These are phyloP conservation scores for Pseudocercospora macadamiae DNA, from an alignment of 2,329 filamentous ascomycete genomes.

Conservation along the genomic window DNA sequence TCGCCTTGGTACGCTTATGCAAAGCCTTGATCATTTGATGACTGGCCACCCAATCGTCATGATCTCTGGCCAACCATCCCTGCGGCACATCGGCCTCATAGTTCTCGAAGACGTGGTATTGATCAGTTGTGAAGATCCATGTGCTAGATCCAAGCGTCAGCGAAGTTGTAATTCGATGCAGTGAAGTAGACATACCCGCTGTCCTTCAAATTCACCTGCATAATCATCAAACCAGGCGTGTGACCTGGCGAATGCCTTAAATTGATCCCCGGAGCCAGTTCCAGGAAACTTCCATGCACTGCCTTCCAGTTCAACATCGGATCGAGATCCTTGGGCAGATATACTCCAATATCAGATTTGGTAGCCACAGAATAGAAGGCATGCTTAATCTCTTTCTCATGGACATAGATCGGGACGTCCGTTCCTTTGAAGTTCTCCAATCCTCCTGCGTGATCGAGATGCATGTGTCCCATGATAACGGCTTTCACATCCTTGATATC, in stretches of 20 bases:
- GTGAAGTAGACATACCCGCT: not conserved
- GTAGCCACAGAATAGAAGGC: constrained; percentile 44
- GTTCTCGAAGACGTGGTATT: constrained; percentile 44
- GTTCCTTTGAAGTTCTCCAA: constrained; percentile 41
- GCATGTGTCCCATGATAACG: constrained; percentile 42
- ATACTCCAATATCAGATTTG: constrained; percentile 37
- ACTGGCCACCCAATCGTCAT: constrained; percentile 39
- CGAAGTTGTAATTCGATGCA: not conserved
- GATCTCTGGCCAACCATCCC: constrained; percentile 43
- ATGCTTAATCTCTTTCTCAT: constrained; percentile 43
- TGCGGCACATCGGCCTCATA: constrained; percentile 40
- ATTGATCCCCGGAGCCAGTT: constrained; percentile 40
- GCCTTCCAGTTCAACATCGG: constrained; percentile 44
- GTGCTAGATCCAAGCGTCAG: not conserved
- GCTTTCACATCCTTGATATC: constrained; percentile 42
- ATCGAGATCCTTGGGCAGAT: constrained; percentile 41
- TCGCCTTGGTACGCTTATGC: constrained; percentile 27
- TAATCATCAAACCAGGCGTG: constrained; percentile 40
- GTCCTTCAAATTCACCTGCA: constrained; percentile 43
- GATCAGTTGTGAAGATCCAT: constrained; percentile 44
- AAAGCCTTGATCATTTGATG: constrained; percentile 27
- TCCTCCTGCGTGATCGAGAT: constrained; percentile 40
- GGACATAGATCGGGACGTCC: constrained; percentile 41
- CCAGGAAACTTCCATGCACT: constrained; percentile 38
- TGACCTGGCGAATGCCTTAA: constrained; percentile 42